A percentile compares a stretch with the other conserved stretches of the same genome.
Evolutionary conservation across 2,329 filamentous ascomycete genomes (phyloP).

Genomic region (Neonectria ditissima): DNA sequence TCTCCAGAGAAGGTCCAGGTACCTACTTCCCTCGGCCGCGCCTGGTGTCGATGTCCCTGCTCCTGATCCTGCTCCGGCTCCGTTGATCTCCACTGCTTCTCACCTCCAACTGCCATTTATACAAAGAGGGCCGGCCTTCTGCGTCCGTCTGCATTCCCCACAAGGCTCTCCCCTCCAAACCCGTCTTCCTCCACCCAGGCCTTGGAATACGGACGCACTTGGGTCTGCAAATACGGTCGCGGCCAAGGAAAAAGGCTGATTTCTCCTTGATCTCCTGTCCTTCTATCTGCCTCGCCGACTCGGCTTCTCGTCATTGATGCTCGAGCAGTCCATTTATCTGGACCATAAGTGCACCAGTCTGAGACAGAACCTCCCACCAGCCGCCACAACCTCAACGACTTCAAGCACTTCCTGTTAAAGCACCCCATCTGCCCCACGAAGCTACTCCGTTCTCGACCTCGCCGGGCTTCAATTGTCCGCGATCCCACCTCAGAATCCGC

Average conservation of each 20-base stretch:
- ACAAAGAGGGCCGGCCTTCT: constrained; percentile 42
- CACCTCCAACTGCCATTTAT: constrained; percentile 45
- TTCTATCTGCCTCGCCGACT: constrained; percentile 42
- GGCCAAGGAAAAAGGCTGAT: constrained; percentile 46
- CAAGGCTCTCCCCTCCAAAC: constrained; percentile 42
- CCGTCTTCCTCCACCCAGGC: constrained; percentile 30
- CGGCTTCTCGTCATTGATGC: constrained; percentile 24
- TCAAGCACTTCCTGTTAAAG: constrained; percentile 31
- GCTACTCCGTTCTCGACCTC: constrained; percentile 34
- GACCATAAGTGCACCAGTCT: constrained; percentile 45
- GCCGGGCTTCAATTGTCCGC: constrained; percentile 41
- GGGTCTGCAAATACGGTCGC: constrained; percentile 44
- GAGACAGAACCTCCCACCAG: constrained; percentile 34
- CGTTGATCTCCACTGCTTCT: constrained; percentile 42
- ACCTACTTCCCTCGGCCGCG: constrained; percentile 35
- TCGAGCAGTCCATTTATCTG: constrained; percentile 31
- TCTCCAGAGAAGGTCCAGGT: constrained; percentile 33
- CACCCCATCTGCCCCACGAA: constrained; percentile 33
- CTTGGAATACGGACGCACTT: constrained; percentile 33
- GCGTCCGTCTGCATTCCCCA: constrained; percentile 36
- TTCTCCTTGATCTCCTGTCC: constrained; percentile 27
- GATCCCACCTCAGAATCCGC: constrained; percentile 35
- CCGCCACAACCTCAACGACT: constrained; percentile 34
- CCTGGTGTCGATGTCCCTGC: constrained; percentile 31
- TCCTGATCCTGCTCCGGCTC: constrained; percentile 36